Evolutionary conservation across 2,329 filamentous ascomycete species (phyloP), one percentile per base, ranked within the genome.

Genomic region (Aspergillus ochraceus): DNA sequence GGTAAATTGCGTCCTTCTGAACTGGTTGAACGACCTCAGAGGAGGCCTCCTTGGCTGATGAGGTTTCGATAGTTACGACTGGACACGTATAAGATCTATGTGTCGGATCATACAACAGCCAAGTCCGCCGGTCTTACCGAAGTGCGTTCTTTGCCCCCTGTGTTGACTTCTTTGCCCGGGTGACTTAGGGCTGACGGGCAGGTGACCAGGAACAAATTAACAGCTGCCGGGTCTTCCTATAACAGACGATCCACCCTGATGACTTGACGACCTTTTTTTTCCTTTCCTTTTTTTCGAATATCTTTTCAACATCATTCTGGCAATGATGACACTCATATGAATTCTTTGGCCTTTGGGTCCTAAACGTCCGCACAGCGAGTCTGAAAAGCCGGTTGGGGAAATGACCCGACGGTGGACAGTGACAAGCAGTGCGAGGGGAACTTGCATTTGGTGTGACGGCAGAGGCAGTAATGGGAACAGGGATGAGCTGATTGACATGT

Each of bases 31-130:
- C 36, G 36, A 6, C 49, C 32, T 19, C 12, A 12, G 9, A 19
- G 39, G 29, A 24, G 20, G 2, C 50, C 36, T 42, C 10, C 26
- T 24, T 12, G 24, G 12, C 47, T 59, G 19, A 59, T 19, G 19
- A 52, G 45, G 12, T 6, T 12, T 52, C 17, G 12, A 22, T 36
- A 60, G 58, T 57, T 60, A 56, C 54, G 58, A 17, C 22, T 60
- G 54, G 58, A 60, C 50, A 55, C 32, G 42, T 60, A 60, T 50
- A 60, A 57, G 9, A 60, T 60, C 29, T 60, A 60, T 36, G 14
- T 60, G 46, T 49, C 45, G 22, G 45, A 47, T 14, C 22, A n/a
- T 30, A 39, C 19, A 17, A 46, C 22, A 6, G 17, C 17, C 24
- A 51, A 29, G 24, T 51, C 49, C 14, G n/a, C 29, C 49, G 49